Conservation (phyloP, 306 rosid genomes). For the Trifolium subterraneum region DNA sequence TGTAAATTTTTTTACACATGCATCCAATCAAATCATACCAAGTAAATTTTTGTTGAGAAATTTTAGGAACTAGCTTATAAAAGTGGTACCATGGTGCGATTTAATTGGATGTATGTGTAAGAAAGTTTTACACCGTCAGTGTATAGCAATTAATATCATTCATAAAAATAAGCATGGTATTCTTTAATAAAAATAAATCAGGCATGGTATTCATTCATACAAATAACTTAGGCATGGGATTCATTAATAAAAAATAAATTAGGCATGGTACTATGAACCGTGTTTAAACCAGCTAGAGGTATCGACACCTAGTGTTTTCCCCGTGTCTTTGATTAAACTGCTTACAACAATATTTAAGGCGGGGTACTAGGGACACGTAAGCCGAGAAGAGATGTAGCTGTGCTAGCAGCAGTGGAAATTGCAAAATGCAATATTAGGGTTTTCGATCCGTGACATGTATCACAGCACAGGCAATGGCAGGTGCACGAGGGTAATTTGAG, state of each 20-base stretch:
- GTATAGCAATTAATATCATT: no score
- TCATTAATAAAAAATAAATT: neutral
- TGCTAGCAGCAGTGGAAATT: neutral
- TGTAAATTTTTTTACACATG: no score
- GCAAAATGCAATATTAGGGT: constrained; percentile 2
- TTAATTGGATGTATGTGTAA: no score
- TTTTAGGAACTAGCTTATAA: no score
- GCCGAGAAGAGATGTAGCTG: constrained; percentile 11
- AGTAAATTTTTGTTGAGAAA: no score
- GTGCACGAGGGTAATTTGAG: neutral
- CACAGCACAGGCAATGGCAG: neutral
- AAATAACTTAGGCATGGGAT: neutral
- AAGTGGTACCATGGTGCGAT: no score
- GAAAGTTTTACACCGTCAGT: no score
- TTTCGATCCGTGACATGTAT: constrained; percentile 23
- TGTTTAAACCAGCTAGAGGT: no score
- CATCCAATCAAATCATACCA: no score
- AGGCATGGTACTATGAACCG: no score
- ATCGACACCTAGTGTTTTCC: no score
- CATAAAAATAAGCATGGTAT: neutral
- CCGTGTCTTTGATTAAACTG: neutral
- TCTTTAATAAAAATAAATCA: neutral
- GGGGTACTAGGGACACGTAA: neutral
- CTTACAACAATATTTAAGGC: neutral
- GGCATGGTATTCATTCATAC: neutral